Conservation (phyloP, 345 rosid genomes). For the Heritiera littoralis region DNA sequence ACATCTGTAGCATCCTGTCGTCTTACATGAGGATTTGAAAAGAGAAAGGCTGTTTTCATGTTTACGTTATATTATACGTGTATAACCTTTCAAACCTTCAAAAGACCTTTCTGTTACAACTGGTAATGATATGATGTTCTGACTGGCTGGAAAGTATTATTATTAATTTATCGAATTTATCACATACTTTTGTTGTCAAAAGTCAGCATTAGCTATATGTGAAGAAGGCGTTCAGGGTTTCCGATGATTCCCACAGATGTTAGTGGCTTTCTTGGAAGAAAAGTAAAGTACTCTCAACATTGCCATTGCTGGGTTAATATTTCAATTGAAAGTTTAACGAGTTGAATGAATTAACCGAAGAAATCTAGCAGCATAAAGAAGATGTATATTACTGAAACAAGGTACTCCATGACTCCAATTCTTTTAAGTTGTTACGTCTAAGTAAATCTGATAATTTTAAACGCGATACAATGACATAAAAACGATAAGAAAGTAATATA, state of each 20-base stretch:
- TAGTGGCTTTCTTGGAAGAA: not conserved
- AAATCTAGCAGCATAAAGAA: too few relatives aligned
- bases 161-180: not conserved
- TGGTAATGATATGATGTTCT: not conserved
- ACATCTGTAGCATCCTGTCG: not conserved
- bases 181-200: not conserved
- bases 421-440: not conserved
- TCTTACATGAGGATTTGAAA: not conserved
- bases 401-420: not conserved
- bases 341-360: too few relatives aligned
- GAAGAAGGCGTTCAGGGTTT: not conserved
- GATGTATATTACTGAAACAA: not conserved
- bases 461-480: too few relatives aligned
- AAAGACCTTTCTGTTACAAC: not conserved
- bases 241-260: too few relatives aligned
- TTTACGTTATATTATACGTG: not conserved
- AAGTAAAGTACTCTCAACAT: not conserved
- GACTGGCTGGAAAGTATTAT: not conserved
- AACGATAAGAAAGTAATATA: too few relatives aligned
- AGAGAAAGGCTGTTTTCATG: not conserved
- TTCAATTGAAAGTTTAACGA: too few relatives aligned
- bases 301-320: not conserved
- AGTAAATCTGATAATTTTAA: too few relatives aligned
- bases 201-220: not conserved
- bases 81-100: slow-evolving; percentile 8